These are phyloP conservation scores for Kwoniella sp. DNA, from an alignment of 768 basidiomycete genomes.

Conservation along the genomic window DNA sequence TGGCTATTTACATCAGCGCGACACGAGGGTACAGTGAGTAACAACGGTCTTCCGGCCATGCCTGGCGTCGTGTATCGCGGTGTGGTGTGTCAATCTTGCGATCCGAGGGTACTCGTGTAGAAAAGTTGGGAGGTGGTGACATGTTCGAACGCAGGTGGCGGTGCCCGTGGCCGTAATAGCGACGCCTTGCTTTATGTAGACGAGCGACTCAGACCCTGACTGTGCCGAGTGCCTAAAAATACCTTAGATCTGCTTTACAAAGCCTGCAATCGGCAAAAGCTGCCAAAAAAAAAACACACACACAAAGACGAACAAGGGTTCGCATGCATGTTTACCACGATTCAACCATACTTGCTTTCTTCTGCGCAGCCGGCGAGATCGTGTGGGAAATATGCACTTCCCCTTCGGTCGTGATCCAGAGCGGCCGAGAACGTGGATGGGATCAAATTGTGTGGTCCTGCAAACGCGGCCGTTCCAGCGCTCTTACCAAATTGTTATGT, in stretches of 20 bases:
- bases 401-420: too few relatives aligned
- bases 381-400: too few relatives aligned
- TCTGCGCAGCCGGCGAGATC: too few relatives aligned
- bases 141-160: background rate
- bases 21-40: too few relatives aligned
- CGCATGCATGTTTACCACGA: too few relatives aligned
- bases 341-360: too few relatives aligned
- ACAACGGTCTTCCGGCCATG: background rate
- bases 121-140: background rate
- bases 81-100: too few relatives aligned
- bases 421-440: background rate
- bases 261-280: too few relatives aligned
- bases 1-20: too few relatives aligned
- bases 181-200: background rate
- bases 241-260: background rate
- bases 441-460: background rate
- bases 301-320: too few relatives aligned
- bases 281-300: too few relatives aligned
- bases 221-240: conserved; percentile 3
- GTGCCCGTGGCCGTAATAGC: background rate
- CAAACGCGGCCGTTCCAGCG: background rate
- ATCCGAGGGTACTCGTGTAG: background rate
- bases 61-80: background rate
- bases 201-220: too few relatives aligned
- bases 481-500: background rate